Evolutionary conservation across 345 rosid species (phyloP), one percentile per base, ranked within the genome.

Genomic region (Pistacia integerrima): DNA sequence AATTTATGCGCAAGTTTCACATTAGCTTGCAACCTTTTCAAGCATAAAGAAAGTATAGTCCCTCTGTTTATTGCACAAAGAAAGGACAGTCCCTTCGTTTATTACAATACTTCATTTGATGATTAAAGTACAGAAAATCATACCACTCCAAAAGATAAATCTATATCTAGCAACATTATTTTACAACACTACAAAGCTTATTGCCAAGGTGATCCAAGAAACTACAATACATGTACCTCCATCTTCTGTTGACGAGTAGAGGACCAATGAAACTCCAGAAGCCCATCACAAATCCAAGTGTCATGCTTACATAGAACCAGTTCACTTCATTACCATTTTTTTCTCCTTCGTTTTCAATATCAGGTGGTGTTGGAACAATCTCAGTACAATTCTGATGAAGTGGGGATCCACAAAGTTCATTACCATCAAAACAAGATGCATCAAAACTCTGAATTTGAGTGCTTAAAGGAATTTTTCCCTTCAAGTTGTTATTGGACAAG

Each of bases 241-340:
- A 70, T 55, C 30, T 55, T 55, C 17, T 11, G n/a, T 11, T 58
- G 13, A 1, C n/a, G 22, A 57, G 1, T 22, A 22, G 25, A 44
- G 70, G 18, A 44, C 56, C 57, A 3, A 46, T 67, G 36, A 67
- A 7, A 5, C 57, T 13, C 54, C 54, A 57, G 18, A 71, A 57
- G n/a, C 74, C 66, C 66, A 58, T 65, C 41, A 66, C 48, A 57
- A 75, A 57, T 22, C 78, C 78, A 14, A 22, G 22, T 41, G 60
- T 36, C 51, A 48, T 30, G 48, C 33, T 51, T 2, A 63, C 38
- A 38, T 35, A 64, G 8, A 52, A 25, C 25, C 52, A 54, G 8
- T 8, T 18, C 16, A 17, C 18, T 41, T 74, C 70, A 64, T 54
- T 4, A 4, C 6, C 25, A 54, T 14, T n/a, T 54, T 1, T 16